phyloP scores from a whole-genome alignment of 1,139 yeast genomes.

The Maudiozyma humilis region DNA sequence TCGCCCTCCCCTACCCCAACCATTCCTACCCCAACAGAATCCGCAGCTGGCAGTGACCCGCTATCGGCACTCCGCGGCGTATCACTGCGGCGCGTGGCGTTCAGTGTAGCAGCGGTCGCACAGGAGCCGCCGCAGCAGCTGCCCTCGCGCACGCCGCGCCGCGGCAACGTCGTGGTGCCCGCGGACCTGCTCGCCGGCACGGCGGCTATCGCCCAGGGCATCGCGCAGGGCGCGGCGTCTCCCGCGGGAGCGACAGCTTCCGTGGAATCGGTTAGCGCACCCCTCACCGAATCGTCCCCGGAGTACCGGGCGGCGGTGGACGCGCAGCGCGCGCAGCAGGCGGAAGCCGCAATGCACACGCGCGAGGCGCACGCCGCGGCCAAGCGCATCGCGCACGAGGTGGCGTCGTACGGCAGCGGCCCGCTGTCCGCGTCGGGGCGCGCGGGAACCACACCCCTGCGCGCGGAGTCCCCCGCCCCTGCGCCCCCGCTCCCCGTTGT shows the following conservation, averaged over 20 bases:
- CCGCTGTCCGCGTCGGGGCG: conserved; percentile 46
- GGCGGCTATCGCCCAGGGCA: conserved; percentile 59
- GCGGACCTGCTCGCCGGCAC: conserved; percentile 54
- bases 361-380: conserved; percentile 69
- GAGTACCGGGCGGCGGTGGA: conserved; percentile 45
- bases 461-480: conserved; percentile 63
- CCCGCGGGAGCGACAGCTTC: too few relatives aligned
- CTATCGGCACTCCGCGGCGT: conserved; percentile 10
- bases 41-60: not conserved
- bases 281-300: not conserved
- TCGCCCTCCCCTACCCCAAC: not conserved
- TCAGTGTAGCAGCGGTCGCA: conserved; percentile 59
- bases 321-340: conserved; percentile 44
- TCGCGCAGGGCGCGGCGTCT: conserved; percentile 29
- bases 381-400: conserved; percentile 58
- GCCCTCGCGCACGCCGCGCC: conserved; percentile 75
- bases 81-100: conserved; percentile 57
- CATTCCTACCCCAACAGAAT: too few relatives aligned
- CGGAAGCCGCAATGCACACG: conserved; percentile 64
- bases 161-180: conserved; percentile 72
- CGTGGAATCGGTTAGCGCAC: too few relatives aligned
- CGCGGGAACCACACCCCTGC: conserved; percentile 65
- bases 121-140: conserved; percentile 92
- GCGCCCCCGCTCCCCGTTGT: conserved; percentile 58
- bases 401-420: conserved; percentile 39